Evolutionary conservation across 495 filamentous ascomycete species (phyloP), one percentile per base, ranked within the genome.

Genomic region (Penicillium turbatum): DNA sequence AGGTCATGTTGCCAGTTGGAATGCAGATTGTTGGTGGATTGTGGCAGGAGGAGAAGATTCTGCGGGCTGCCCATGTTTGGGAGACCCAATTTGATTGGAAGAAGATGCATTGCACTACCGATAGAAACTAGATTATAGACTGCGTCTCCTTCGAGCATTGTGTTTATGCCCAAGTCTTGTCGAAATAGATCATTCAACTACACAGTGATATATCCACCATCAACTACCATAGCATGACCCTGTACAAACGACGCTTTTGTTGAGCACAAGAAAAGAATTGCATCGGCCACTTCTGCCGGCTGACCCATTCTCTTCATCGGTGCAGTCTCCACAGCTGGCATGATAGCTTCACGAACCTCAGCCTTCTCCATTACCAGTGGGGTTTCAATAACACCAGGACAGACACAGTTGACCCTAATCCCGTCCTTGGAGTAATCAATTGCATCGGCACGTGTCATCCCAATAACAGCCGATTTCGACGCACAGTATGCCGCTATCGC

Each of bases 21-120:
- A 73, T 84, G 75, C 82, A 84, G 65, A 76, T 83, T 53, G 74
- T 82, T 30, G 80, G 80, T 13, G 70, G 72, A 6, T 37, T 71
- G 38, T 71, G 68, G 66, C 55, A 71, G 16, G 66, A 71, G 16
- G 60, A 60, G 13, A 76, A 70, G 52, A 72, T 80, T 9, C 60
- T 80, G 10, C 68, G 65, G 48, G 77, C 72, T 44, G 79, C 77
- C 3, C 72, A 75, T 42, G 74, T 69, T 1, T 83, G 79, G 79
- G 79, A 82, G 61, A 65, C 59, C 34, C 61, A 62, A 26, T 72
- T 67, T 57, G 65, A 80, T 36, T 82, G 79, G 80, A 79, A 73
- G 51, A 64, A 53, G 27, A 55, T 64, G 57, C 54, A 59, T 19
- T 60, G 31, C 16, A 17, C 38, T 1, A 50, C 45, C 5, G 37